These are phyloP conservation scores for Trifolium pratense DNA, from an alignment of 306 rosid species.

Conservation along the genomic window DNA sequence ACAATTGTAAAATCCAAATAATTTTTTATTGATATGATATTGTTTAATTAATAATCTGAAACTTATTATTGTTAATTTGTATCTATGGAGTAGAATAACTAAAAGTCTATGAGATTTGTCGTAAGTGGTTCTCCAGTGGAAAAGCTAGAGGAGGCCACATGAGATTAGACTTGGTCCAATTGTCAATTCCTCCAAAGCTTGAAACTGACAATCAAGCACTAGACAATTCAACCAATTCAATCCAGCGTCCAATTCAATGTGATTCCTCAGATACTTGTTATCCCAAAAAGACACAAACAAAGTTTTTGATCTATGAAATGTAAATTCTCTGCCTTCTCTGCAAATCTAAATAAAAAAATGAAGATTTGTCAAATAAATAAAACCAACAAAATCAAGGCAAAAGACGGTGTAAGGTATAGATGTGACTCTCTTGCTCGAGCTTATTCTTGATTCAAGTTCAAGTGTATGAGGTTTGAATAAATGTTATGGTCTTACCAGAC, in stretches of 20 bases:
- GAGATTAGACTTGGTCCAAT: no score
- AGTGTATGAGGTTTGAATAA: constrained; percentile 53
- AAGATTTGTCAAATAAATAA: not conserved
- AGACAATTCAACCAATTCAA: not conserved
- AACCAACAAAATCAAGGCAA: not conserved
- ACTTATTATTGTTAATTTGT: not conserved
- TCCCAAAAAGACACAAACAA: not conserved
- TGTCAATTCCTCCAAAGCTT: not conserved
- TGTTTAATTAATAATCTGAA: not conserved
- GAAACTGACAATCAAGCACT: not conserved
- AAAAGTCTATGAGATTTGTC: no score
- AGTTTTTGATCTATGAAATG: no score
- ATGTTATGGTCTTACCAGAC: constrained; percentile 59
- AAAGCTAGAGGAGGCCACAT: no score
- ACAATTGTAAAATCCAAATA: not conserved
- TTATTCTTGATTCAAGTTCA: constrained; percentile 28
- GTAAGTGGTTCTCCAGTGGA: no score
- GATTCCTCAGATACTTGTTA: not conserved
- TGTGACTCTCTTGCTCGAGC: constrained; percentile 5
- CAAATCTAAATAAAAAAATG: no score
- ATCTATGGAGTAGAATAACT: no score
- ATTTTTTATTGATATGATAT: constrained; percentile 4
- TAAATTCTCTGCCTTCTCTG: no score
- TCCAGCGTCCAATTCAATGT: not conserved
- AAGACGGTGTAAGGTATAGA: not conserved